Evolutionary conservation across 371 early-diverging fungal species (phyloP), one percentile per base, ranked within the genome.

Genomic region (Actinomortierella ambigua): DNA sequence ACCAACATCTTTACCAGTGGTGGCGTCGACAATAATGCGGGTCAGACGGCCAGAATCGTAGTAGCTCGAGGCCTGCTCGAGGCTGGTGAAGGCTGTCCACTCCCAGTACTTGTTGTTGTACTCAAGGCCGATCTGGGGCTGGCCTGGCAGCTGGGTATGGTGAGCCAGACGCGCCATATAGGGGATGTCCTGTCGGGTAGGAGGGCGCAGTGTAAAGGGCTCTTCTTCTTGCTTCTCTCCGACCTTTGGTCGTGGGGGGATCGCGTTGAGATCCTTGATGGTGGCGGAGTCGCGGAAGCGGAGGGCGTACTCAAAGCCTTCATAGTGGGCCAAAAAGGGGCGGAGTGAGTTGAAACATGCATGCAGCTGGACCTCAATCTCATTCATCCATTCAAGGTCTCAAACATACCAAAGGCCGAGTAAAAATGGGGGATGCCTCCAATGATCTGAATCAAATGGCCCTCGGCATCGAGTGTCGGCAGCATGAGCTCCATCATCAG

Each of bases 401-500:
- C 42, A 41, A 41, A 41, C 8, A 41, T 41, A 41, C 17, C 22
- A 24, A 59, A 50, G 13, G 58, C 50, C 57, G 64, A 55, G 50
- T 69, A 75, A 26, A 58, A 75, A 24, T 68, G 53, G 0, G 69
- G 65, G 53, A 75, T 68, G 0, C 65, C 69, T 15, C 61, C 53
- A 23, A 75, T 75, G 29, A 65, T 46, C 46, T 69, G 73, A 3
- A 71, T 28, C 11, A 53, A 39, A 34, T 66, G 59, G 4, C 73
- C 73, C 42, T 61, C 53, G 18, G 66, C 67, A 2, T 71, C 68
- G 3, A 63, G 66, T 18, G 57, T 65, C 1, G 66, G 61, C 15
- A 67, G 73, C 4, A 67, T 59, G 62, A 71, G 58, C 15, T 71
- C 67, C 2, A 50, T 28, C 4, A 71, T 2, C 20, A 75, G 34